Evolutionary conservation across 2,329 filamentous ascomycete species (phyloP).

Genomic region (Microthyrium microscopicum): DNA sequence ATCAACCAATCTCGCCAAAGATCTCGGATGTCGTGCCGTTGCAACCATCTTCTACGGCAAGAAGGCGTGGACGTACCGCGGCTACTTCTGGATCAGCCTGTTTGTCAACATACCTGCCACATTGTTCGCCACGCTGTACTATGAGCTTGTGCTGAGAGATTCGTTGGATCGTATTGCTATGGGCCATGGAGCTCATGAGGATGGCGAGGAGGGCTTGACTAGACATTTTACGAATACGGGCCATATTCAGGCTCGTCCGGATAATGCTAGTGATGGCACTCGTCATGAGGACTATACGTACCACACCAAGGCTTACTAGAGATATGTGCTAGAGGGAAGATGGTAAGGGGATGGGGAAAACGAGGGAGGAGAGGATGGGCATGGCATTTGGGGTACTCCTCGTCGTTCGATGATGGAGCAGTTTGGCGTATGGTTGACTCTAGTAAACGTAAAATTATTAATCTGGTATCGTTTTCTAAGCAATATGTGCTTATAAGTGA

Average conservation of each 20-base stretch:
- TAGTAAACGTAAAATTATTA: no score
- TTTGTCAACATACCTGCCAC: slow-evolving; percentile 41
- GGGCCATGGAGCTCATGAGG: slow-evolving; percentile 33
- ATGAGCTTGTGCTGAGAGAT: slow-evolving; percentile 38
- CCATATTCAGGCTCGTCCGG: slow-evolving; percentile 11
- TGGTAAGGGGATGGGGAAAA: no score
- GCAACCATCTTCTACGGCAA: slow-evolving; percentile 40
- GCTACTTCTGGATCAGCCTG: slow-evolving; percentile 36
- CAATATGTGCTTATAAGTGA: no score
- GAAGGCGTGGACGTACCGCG: slow-evolving; percentile 30
- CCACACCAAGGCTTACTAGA: no score
- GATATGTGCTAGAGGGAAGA: no score
- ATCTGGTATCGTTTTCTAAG: no score
- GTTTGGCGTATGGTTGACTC: no score
- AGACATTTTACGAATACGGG: slow-evolving; percentile 22
- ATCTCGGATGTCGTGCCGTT: slow-evolving; percentile 42
- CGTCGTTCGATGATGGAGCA: no score
- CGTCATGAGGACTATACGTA: no score
- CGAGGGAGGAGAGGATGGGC: no score
- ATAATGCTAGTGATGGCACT: no score
- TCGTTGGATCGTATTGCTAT: slow-evolving; percentile 33
- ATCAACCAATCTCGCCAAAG: slow-evolving; percentile 39
- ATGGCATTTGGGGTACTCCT: no score
- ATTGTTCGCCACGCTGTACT: slow-evolving; percentile 36
- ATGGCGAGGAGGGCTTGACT: slow-evolving; percentile 33